A percentile compares a stretch with the other conserved stretches of the same genome.
These are phyloP conservation scores for Gaertneriomyces semiglobifer DNA, from an alignment of 192 early-diverging fungal species.

Conservation along the genomic window DNA sequence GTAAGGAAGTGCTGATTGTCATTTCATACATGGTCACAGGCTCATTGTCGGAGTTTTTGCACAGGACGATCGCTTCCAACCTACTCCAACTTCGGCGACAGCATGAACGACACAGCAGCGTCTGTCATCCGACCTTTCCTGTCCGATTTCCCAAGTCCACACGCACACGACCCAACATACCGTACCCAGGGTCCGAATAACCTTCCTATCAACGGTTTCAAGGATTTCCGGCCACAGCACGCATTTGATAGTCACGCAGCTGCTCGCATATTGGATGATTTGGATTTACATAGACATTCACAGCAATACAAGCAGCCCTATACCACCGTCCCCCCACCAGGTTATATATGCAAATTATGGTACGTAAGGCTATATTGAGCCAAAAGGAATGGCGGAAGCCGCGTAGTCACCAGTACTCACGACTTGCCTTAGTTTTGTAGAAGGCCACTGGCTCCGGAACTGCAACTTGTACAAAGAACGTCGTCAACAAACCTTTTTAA, in stretches of 20 bases:
- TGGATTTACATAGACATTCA: neutral
- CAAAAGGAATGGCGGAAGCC: too few relatives aligned
- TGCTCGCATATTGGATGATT: neutral
- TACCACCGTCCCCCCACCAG: constrained; percentile 30
- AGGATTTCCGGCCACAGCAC: neutral
- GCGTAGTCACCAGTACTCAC: neutral
- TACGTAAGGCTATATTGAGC: constrained; percentile 4
- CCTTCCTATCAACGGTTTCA: constrained; percentile 14
- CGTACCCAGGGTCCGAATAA: neutral
- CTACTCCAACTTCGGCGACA: neutral
- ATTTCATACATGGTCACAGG: too few relatives aligned
- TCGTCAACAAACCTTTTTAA: constrained; percentile 14
- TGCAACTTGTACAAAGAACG: constrained; percentile 37
- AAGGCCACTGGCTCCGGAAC: constrained; percentile 47
- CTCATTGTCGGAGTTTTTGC: too few relatives aligned
- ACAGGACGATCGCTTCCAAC: neutral
- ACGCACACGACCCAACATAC: neutral
- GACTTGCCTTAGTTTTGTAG: constrained; percentile 31
- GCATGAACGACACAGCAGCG: constrained; percentile 8
- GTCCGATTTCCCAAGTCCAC: constrained; percentile 6
- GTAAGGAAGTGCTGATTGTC: too few relatives aligned
- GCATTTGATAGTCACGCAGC: neutral
- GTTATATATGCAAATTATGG: constrained; percentile 46
- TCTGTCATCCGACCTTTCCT: constrained; percentile 22
- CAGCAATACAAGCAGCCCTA: neutral